Conservation (phyloP, 352 stramenopile genomes). For the Globisporangium parvum region DNA sequence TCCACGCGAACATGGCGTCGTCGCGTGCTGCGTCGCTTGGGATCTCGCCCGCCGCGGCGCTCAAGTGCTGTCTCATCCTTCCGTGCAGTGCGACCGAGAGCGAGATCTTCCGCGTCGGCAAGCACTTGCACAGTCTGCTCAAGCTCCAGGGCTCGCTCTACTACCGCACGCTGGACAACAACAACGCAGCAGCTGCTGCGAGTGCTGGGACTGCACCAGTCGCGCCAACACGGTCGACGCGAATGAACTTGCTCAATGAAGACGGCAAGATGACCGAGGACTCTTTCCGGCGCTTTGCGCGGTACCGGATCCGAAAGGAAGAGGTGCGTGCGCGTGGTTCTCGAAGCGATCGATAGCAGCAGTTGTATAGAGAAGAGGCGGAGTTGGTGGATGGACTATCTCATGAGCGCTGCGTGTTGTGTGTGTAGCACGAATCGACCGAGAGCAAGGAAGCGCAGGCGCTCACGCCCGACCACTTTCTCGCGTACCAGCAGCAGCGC, state of each 20-base stretch:
- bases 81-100: constrained; percentile 44
- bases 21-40: constrained; percentile 27
- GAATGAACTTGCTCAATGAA: constrained; percentile 33
- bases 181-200: constrained; percentile 1
- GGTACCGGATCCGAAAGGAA: constrained; percentile 60
- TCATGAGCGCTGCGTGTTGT: neutral
- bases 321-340: constrained; percentile 24
- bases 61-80: constrained; percentile 69
- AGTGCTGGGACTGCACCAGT: neutral
- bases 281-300: constrained; percentile 57
- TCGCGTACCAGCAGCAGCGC: constrained; percentile 56
- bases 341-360: neutral
- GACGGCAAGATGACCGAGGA: constrained; percentile 60
- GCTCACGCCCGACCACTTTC: constrained; percentile 35
- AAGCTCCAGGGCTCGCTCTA: constrained; percentile 65
- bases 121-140: constrained; percentile 56
- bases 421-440: constrained; percentile 10
- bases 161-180: constrained; percentile 34
- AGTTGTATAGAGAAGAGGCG: too few relatives aligned
- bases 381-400: neutral
- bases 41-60: constrained; percentile 26
- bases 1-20: constrained; percentile 39
- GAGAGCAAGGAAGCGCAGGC: constrained; percentile 22
- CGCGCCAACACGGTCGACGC: neutral
- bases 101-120: constrained; percentile 73